Base-by-base conservation (phyloP, 1,284 basidiomycete species). In the Xerocomus amazonicus region DNA sequence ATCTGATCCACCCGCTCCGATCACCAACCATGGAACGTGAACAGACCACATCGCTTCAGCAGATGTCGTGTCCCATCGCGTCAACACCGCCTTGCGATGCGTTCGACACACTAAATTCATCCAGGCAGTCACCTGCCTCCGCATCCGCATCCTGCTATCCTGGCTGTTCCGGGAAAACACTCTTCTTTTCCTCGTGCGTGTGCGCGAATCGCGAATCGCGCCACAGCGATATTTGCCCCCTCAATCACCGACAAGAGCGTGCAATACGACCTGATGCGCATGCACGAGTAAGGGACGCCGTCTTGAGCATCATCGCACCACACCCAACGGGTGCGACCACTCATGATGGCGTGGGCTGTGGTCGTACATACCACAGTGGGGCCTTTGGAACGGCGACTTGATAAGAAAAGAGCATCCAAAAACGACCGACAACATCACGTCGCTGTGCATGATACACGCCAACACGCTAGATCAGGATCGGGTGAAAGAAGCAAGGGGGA, bases 301-400 rank as follows among this genome's bases (percentile, higher is more conserved):
- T 29, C 13, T 40, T 17, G 26, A n/a, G 4, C 12, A 31, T 12
- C 36, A 38, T 13, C 36, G 29, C 17, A 43, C 8, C 12, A 12
- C 41, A 19, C 41, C 10, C 10, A 6, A 14, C n/a, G 14, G 27
- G 39, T 23, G 19, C 29, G 12, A 31, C 29, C 29, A 31, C 29
- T 31, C 6, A 12, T 12, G 29, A 31, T 31, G 40, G 27, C n/a
- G 26, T 29, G 23, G 41, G 41, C 41, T 43, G 41, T 43, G 41
- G 31, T 32, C 40, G 19, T 23, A 23, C 19, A 23, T 16, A 17
- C 6, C 29, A 6, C 17, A 28, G 27, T 28, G 27, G 17, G 29
- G 29, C 29, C 29, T 23, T 43, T 43, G 31, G 29, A 33, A 43
- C 41, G 41, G 41, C 41, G 41, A 43, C 41, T 43, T 31, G 31